phyloP scores from a whole-genome alignment of 1,284 basidiomycete species.

The Ustilago loliicola region DNA sequence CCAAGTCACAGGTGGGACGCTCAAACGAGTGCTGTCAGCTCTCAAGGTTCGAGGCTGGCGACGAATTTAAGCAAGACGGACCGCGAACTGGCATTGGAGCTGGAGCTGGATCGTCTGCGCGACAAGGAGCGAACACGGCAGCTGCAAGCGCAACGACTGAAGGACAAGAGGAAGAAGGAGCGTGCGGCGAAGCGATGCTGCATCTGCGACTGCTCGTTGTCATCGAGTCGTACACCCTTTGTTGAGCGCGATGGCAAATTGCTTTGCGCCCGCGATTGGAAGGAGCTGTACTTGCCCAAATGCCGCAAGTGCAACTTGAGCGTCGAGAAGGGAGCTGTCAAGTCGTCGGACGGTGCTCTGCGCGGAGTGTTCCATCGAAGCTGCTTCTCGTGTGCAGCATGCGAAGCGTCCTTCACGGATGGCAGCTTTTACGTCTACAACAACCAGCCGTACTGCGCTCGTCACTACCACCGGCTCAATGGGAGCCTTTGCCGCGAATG shows the following conservation, averaged over 20 bases:
- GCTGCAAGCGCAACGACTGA: slow-evolving; percentile 33
- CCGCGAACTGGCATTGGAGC: slow-evolving; percentile 30
- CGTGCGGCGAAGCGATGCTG: slow-evolving; percentile 45
- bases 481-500: slow-evolving; percentile 60
- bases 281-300: slow-evolving; percentile 61
- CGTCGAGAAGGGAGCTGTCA: slow-evolving; percentile 58
- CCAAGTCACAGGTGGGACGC: neutral
- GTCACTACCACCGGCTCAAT: slow-evolving; percentile 55
- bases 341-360: slow-evolving; percentile 61
- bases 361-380: slow-evolving; percentile 53
- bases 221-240: slow-evolving; percentile 50
- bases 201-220: slow-evolving; percentile 56
- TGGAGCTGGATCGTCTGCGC: slow-evolving; percentile 41
- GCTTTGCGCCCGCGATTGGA: slow-evolving; percentile 60
- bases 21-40: neutral
- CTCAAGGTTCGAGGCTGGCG: slow-evolving; percentile 13
- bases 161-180: slow-evolving; percentile 43
- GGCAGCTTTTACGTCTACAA: slow-evolving; percentile 62
- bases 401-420: slow-evolving; percentile 54
- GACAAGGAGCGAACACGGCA: slow-evolving; percentile 38
- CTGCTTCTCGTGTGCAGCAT: slow-evolving; percentile 62
- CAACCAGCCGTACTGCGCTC: slow-evolving; percentile 59
- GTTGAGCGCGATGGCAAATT: slow-evolving; percentile 60
- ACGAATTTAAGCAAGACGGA: slow-evolving; percentile 21
- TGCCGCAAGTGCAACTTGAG: slow-evolving; percentile 57